phyloP scores from a whole-genome alignment of 345 rosid genomes.

The Acer campestre region DNA sequence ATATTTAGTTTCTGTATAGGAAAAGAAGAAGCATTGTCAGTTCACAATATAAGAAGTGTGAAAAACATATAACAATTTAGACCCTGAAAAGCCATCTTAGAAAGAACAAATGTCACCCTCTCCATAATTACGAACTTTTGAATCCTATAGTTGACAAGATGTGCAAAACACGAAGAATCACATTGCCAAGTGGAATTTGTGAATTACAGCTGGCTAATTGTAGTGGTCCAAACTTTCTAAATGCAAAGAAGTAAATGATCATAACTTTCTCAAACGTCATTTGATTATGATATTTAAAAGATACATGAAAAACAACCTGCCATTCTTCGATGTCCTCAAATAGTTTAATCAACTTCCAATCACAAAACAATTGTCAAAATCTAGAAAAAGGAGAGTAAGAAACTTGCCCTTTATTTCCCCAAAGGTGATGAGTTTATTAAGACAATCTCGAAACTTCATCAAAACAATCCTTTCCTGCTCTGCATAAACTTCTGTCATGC shows the following conservation, averaged over 20 bases:
- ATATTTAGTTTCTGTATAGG: constrained; percentile 65
- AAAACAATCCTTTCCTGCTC: constrained; percentile 87
- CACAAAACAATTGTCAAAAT: background rate
- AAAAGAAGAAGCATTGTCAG: constrained; percentile 21
- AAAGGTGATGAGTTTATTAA: constrained; percentile 75
- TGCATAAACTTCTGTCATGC: constrained; percentile 60
- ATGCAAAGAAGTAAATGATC: background rate
- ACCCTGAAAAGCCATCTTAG: background rate
- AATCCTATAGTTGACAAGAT: background rate
- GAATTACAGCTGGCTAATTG: constrained; percentile 8
- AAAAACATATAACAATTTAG: background rate
- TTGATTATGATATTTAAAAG: background rate
- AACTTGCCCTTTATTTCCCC: constrained; percentile 87
- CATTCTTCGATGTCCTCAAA: background rate
- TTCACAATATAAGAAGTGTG: constrained; percentile 9
- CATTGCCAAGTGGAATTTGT: background rate
- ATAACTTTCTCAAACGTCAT: background rate
- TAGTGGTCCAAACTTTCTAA: background rate
- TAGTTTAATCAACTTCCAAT: background rate
- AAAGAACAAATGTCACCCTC: constrained; percentile 12
- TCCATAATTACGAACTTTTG: background rate
- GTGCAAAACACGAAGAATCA: background rate
- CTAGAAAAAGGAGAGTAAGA: constrained; percentile 11
- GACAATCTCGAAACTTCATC: constrained; percentile 82
- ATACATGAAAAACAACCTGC: background rate